Base-by-base conservation (phyloP, 73 alveolate species). In the Paramecium pentaurelia region DNA sequence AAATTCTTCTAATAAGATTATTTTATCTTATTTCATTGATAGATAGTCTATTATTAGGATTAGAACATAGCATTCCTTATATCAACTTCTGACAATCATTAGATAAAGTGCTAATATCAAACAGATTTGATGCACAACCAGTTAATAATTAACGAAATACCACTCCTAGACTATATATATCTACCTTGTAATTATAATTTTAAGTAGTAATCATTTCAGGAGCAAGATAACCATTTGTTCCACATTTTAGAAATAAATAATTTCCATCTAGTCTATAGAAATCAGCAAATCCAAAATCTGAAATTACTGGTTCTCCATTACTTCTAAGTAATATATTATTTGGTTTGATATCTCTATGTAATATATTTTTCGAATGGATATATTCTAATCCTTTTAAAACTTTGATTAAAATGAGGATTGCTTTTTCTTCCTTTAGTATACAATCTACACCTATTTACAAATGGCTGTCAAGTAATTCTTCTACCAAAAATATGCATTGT, bases 121-220 rank as follows among this genome's bases (percentile, higher is more conserved):
- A 28, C 0, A 14, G 22, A 32, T 16, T 64, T 25, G 97, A 94
- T 4, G 92, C 32, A 36, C 70, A 87, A 1, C 58, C 86, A 71
- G 86, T 37, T 73, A 36, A 14, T 36, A 36, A 80, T 80, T 32
- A 95, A 70, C 93, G 94, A 89, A 95, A 70, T 59, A 95, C 51
- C 10, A 95, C 97, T n/a, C 98, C 98, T 16, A 95, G 58, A 80
- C 95, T 71, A 95, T 96, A 95, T 32, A 95, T 94, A 94, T 95
- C 98, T 73, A 95, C 95, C 4, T 95, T 92, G 83, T 71, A 92
- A 86, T 95, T 96, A 93, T 95, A 93, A 44, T 70, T 90, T 94
- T 94, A 86, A 86, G 88, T 96, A 42, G 86, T 85, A 44, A 94
- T 73, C 75, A 94, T 92, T 94, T 95, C 98, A 22, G 94, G 94